A percentile compares a stretch with the other conserved stretches of the same genome.
Conservation (phyloP, 768 basidiomycete genomes). For the Arthromyces matolae region DNA sequence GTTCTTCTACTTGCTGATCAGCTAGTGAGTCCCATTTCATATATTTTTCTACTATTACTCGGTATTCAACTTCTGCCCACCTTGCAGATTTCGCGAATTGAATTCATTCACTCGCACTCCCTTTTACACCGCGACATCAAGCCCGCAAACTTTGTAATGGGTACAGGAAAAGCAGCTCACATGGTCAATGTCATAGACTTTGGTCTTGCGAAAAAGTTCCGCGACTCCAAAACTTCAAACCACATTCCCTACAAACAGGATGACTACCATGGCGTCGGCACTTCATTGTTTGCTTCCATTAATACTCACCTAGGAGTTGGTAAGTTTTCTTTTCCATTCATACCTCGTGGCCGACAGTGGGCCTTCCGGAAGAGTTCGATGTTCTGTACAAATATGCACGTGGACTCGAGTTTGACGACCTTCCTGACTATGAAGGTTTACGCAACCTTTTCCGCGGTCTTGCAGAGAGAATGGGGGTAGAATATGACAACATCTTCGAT, state of each 20-base stretch:
- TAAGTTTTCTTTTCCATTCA: constrained; percentile 28
- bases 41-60: constrained; percentile 5
- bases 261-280: constrained; percentile 76
- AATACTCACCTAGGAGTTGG: constrained; percentile 75
- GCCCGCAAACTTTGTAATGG: constrained; percentile 99
- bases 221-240: constrained; percentile 57
- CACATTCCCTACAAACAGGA: constrained; percentile 75
- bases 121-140: constrained; percentile 97
- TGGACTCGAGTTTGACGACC: constrained; percentile 80
- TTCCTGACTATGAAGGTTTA: constrained; percentile 85
- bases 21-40: constrained; percentile 54
- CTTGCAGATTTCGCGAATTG: constrained; percentile 86
- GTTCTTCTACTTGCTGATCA: constrained; percentile 93
- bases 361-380: constrained; percentile 78
- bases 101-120: constrained; percentile 94
- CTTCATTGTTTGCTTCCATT: constrained; percentile 70
- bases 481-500: constrained; percentile 49
- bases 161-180: constrained; percentile 50
- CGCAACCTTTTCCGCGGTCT: constrained; percentile 66
- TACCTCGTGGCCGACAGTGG: constrained; percentile 49
- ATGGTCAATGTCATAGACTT: constrained; percentile 93
- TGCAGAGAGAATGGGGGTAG: constrained; percentile 49
- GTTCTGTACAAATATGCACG: constrained; percentile 79
- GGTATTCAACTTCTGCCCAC: constrained; percentile 10
- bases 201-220: constrained; percentile 77